These are phyloP conservation scores for Wickerhamiella qilinensis DNA, from an alignment of 805 yeast species.

Conservation along the genomic window DNA sequence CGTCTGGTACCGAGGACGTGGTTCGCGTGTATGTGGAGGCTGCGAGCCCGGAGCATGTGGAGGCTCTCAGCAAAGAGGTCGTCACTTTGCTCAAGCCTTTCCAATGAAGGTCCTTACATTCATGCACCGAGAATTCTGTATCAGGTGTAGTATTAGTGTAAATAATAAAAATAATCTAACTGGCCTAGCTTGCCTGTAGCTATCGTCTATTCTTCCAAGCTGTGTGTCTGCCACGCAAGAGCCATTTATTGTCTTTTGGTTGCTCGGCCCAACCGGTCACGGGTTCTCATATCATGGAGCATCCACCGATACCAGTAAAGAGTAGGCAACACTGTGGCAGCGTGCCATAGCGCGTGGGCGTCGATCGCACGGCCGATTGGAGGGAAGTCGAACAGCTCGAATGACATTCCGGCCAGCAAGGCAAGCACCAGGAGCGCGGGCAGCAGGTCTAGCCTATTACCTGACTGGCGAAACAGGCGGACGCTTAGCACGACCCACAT, in stretches of 20 bases:
- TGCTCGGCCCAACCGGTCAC: background rate
- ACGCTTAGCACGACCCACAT: conserved; percentile 28
- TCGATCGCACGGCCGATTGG: conserved; percentile 56
- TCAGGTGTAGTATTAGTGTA: too few relatives aligned
- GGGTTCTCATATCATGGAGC: conserved; percentile 17
- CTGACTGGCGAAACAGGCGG: conserved; percentile 12
- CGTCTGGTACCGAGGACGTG: conserved; percentile 96
- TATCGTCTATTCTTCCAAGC: too few relatives aligned
- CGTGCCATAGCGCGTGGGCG: conserved; percentile 92
- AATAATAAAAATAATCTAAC: too few relatives aligned
- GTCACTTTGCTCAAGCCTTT: conserved; percentile 13
- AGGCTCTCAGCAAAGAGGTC: conserved; percentile 26
- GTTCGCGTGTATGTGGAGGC: conserved; percentile 95
- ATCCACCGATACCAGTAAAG: conserved; percentile 49
- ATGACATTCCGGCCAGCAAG: conserved; percentile 63
- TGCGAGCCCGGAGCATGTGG: conserved; percentile 31
- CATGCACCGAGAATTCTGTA: too few relatives aligned
- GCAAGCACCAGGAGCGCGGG: conserved; percentile 37
- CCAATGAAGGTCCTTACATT: conserved; percentile 2
- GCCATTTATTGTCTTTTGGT: background rate
- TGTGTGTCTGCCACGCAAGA: too few relatives aligned
- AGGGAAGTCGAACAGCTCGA: conserved; percentile 82
- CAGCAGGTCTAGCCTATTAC: conserved; percentile 26
- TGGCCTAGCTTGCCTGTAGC: too few relatives aligned
- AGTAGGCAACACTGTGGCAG: conserved; percentile 72